Evolutionary conservation across 2,329 filamentous ascomycete genomes (phyloP).

Genomic region (Monosporascus cannonballus): DNA sequence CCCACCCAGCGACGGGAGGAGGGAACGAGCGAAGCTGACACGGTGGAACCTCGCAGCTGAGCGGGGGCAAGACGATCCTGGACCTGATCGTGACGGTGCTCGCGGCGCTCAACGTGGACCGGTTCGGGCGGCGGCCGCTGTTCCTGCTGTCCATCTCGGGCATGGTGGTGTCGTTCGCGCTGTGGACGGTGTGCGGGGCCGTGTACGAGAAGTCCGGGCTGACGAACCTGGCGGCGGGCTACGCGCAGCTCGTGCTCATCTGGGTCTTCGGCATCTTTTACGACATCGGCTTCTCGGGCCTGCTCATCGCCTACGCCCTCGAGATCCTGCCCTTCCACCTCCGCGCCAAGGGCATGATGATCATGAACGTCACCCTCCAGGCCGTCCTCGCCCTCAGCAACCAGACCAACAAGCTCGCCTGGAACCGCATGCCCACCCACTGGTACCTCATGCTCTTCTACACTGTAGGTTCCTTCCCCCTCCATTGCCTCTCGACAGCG

Average conservation of each 20-base stretch:
- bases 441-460: constrained; percentile 65
- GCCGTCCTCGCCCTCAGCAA: constrained; percentile 54
- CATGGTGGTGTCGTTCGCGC: constrained; percentile 41
- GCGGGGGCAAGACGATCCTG: constrained; percentile 52
- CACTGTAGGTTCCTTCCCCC: constrained; percentile 33
- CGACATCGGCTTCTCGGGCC: constrained; percentile 53
- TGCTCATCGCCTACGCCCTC: constrained; percentile 51
- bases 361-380: constrained; percentile 60
- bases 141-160: constrained; percentile 44
- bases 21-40: neutral
- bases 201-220: constrained; percentile 42
- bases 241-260: constrained; percentile 50
- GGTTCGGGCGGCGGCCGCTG: constrained; percentile 45
- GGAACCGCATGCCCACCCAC: constrained; percentile 51
- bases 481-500: constrained; percentile 1
- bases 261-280: constrained; percentile 56
- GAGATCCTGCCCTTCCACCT: constrained; percentile 54
- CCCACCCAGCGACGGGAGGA: neutral
- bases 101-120: constrained; percentile 45
- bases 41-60: constrained; percentile 25
- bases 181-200: constrained; percentile 48
- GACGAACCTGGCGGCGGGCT: constrained; percentile 40
- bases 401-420: constrained; percentile 59
- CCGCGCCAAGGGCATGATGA: constrained; percentile 54
- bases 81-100: constrained; percentile 51